These are phyloP conservation scores for Ustilago hordei DNA, from an alignment of 1,284 basidiomycete species.

Conservation along the genomic window DNA sequence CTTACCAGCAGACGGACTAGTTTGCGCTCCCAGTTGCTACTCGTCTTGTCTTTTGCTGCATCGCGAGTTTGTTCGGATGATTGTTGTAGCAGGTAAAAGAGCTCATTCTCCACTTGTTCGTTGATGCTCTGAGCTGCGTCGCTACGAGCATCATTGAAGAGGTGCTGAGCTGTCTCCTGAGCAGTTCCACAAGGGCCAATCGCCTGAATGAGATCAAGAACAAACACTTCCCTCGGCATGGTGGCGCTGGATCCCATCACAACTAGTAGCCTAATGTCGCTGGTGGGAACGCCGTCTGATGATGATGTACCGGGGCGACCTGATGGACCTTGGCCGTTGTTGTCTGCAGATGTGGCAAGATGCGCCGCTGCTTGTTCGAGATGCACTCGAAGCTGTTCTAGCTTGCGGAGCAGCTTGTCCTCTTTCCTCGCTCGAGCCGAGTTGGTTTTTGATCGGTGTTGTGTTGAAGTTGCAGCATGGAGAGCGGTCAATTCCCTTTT, in stretches of 20 bases:
- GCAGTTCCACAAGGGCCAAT: slow-evolving; percentile 12
- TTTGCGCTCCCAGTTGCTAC: slow-evolving; percentile 52
- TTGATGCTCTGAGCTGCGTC: background rate
- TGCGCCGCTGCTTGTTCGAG: slow-evolving; percentile 24
- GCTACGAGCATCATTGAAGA: background rate
- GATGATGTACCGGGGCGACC: slow-evolving; percentile 5
- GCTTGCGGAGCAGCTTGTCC: slow-evolving; percentile 30
- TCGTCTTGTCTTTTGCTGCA: slow-evolving; percentile 43
- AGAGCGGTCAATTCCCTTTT: background rate
- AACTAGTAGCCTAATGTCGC: slow-evolving; percentile 30
- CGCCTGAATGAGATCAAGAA: slow-evolving; percentile 32
- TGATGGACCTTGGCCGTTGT: slow-evolving; percentile 32
- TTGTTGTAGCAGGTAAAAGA: slow-evolving; percentile 3
- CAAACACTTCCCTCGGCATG: slow-evolving; percentile 37
- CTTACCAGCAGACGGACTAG: slow-evolving; percentile 49
- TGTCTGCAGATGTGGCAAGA: slow-evolving; percentile 11
- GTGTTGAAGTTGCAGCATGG: background rate
- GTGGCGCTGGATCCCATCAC: slow-evolving; percentile 41
- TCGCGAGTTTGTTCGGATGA: slow-evolving; percentile 18
- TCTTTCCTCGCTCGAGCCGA: slow-evolving; percentile 16
- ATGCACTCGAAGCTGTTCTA: slow-evolving; percentile 23
- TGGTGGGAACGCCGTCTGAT: background rate
- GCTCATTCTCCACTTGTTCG: background rate
- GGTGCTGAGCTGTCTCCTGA: background rate
- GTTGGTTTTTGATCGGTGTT: slow-evolving; percentile 3